Base-by-base conservation (phyloP, 2,329 filamentous ascomycete species). In the Nigrograna mackinnonii region DNA sequence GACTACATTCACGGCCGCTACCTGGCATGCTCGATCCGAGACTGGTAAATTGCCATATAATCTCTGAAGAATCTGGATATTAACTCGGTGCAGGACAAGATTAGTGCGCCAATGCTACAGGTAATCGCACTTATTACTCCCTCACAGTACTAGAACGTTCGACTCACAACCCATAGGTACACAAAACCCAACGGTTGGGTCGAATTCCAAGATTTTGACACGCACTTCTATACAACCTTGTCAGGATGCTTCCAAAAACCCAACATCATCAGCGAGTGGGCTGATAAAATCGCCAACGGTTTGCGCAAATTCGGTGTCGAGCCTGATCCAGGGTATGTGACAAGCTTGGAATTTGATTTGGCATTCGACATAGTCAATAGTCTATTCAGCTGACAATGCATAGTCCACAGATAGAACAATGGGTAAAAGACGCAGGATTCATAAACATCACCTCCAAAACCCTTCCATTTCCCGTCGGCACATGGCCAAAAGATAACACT, bases 271-370 rank as follows among this genome's bases (percentile, higher is more conserved):
- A 44, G 39, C 13, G 39, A 44, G 16, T 62, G 58, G 58, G 41
- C 45, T 3, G 34, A 45, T 9, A 44, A 44, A 12, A 55, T 71
- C 11, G 66, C 62, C 36, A 63, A 70, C 42, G 70, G 67, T 3
- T 53, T 69, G 4, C 49, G 57, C 6, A 68, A 64, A 22, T 60
- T 72, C n/a, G 72, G 71, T 31, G 57, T 69, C 11, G 66, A 71
- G 21, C 60, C 71, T 41, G 67, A 69, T 39, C 71, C 73, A 26
- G 66, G 64, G 34, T 49, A 44, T 7, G 22, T n/a, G 11, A 24
- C 11, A 20, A 19, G 24, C n/a, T 28, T n/a, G 24, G n/a, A 9
- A 9, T n/a, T 28, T n/a, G n/a, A n/a, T n/a, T n/a, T n/a, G n/a
- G n/a, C n/a, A n/a, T n/a, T n/a, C 13, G 12, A 34, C 11, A 19